Evolutionary conservation across 441 rosid genomes (phyloP).

Genomic region (Theobroma grandiflorum): DNA sequence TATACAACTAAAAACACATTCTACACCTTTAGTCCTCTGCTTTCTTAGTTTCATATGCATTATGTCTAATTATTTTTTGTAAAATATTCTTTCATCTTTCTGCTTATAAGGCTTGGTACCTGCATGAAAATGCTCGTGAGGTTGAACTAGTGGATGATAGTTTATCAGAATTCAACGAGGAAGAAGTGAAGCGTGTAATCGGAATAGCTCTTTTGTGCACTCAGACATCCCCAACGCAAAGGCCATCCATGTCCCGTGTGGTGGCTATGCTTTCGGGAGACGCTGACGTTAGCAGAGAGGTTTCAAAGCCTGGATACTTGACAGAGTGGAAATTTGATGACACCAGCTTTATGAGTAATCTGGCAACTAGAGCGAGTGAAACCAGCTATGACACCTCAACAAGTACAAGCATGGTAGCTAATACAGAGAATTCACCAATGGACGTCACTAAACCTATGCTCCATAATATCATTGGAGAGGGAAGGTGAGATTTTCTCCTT

Average conservation of each 20-base stretch:
- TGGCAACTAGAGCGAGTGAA: slow-evolving; percentile 27
- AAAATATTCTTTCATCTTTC: background rate
- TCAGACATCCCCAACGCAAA: slow-evolving; percentile 54
- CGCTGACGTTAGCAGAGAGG: slow-evolving; percentile 52
- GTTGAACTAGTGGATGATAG: slow-evolving; percentile 55
- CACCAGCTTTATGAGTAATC: slow-evolving; percentile 42
- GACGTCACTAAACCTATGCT: slow-evolving; percentile 33
- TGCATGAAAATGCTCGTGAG: slow-evolving; percentile 54
- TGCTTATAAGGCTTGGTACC: slow-evolving; percentile 62
- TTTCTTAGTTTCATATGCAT: background rate
- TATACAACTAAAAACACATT: background rate
- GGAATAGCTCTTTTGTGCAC: slow-evolving; percentile 73
- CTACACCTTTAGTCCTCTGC: background rate
- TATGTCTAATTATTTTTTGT: background rate
- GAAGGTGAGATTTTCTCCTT: slow-evolving; percentile 33
- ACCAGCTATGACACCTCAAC: slow-evolving; percentile 28
- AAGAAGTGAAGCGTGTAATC: slow-evolving; percentile 56
- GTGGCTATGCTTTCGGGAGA: slow-evolving; percentile 75
- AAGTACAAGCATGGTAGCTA: slow-evolving; percentile 29
- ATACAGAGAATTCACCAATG: background rate
- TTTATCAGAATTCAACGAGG: slow-evolving; percentile 44
- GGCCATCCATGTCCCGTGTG: slow-evolving; percentile 80
- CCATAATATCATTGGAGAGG: slow-evolving; percentile 41
- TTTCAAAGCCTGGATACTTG: slow-evolving; percentile 65
- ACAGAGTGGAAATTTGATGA: slow-evolving; percentile 53